phyloP scores from a whole-genome alignment of 2,329 filamentous ascomycete species.

The Talaromyces funiculosus region DNA sequence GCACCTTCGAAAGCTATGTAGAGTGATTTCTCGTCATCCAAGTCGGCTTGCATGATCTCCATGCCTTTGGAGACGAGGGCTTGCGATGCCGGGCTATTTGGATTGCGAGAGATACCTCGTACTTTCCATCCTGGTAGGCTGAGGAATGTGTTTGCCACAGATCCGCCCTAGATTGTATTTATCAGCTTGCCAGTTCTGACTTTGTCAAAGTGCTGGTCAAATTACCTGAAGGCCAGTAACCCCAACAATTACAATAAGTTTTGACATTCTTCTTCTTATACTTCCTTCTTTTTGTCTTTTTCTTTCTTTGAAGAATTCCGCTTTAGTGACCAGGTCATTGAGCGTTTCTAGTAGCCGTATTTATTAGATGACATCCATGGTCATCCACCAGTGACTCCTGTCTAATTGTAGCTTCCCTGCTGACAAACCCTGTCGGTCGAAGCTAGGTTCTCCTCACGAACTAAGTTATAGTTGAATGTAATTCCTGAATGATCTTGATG shows the following conservation, averaged over 20 bases:
- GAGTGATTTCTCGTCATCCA: slow-evolving; percentile 44
- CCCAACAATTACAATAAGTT: not conserved
- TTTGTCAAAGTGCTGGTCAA: too few species aligned
- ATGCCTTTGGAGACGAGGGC: slow-evolving; percentile 37
- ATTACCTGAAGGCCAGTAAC: not conserved
- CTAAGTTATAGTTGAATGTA: not conserved
- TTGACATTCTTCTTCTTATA: not conserved
- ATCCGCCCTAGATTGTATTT: not conserved
- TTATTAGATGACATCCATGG: not conserved
- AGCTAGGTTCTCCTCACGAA: not conserved
- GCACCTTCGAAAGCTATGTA: slow-evolving; percentile 42
- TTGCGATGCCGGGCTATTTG: slow-evolving; percentile 40
- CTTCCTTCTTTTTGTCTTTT: too few species aligned
- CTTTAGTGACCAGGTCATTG: not conserved
- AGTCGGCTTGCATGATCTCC: slow-evolving; percentile 49
- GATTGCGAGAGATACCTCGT: slow-evolving; percentile 52
- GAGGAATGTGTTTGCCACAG: slow-evolving; percentile 5
- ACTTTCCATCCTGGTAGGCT: slow-evolving; percentile 28
- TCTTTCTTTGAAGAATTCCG: too few species aligned
- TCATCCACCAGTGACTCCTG: not conserved
- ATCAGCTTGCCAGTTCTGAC: not conserved
- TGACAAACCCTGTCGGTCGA: not conserved
- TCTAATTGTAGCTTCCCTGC: not conserved
- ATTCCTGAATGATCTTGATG: not conserved
- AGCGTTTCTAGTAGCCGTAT: not conserved